Percentiles rank a stretch among this genome's conserved stretches.
phyloP scores from a whole-genome alignment of 179 eudicot species.

The Silene coronaria region DNA sequence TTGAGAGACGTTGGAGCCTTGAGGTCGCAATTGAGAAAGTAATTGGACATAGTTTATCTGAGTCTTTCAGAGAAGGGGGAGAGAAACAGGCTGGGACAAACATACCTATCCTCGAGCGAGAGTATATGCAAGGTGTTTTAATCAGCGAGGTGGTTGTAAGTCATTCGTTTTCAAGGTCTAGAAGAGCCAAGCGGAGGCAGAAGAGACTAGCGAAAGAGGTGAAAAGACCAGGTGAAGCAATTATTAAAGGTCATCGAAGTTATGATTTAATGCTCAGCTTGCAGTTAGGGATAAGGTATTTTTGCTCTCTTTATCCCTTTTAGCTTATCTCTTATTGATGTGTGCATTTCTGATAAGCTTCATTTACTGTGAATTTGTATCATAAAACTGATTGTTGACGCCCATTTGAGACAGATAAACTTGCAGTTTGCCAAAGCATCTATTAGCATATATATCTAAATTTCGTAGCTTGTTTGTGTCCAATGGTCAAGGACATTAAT shows the following conservation, averaged over 20 bases:
- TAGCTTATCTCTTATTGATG: background rate
- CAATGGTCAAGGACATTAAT: background rate
- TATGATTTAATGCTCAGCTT: conserved; percentile 95
- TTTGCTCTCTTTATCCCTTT: conserved; percentile 12
- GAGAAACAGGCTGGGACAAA: conserved; percentile 38
- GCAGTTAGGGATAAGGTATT: conserved; percentile 95
- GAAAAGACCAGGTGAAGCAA: conserved; percentile 88
- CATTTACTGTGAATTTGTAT: background rate
- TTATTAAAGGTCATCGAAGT: conserved; percentile 96
- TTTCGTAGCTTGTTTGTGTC: background rate
- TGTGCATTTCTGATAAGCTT: background rate
- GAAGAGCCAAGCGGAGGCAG: conserved; percentile 58
- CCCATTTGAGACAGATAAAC: background rate
- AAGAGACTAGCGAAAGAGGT: conserved; percentile 68
- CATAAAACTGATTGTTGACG: background rate
- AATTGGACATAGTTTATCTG: conserved; percentile 47
- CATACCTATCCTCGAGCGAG: conserved; percentile 74
- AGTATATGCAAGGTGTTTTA: conserved; percentile 96
- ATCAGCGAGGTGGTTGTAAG: conserved; percentile 76
- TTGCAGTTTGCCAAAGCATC: background rate
- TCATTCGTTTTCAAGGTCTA: conserved; percentile 56
- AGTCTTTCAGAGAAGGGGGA: conserved; percentile 39
- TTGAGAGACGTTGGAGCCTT: conserved; percentile 85
- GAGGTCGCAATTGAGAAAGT: conserved; percentile 86
- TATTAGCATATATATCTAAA: background rate